Percentiles rank a stretch among this genome's conserved stretches.
These are phyloP conservation scores for Daldinia decipiens DNA, from an alignment of 495 filamentous ascomycete species.

Conservation along the genomic window DNA sequence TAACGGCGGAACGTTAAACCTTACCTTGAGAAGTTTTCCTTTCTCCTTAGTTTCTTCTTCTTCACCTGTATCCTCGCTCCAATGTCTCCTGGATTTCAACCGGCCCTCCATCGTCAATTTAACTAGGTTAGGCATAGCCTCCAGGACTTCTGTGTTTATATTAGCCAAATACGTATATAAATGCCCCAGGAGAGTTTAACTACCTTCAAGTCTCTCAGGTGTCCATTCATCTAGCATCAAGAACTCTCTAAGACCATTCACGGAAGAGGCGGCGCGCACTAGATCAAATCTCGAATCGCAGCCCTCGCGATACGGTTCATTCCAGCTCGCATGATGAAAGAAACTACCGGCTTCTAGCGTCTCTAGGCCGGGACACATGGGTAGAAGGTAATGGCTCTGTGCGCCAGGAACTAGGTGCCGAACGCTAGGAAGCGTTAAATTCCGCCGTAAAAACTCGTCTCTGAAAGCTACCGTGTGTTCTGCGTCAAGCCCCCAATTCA, in stretches of 20 bases:
- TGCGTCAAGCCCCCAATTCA: background rate
- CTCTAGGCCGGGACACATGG: background rate
- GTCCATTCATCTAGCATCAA: background rate
- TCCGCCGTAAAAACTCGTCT: background rate
- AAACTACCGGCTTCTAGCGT: background rate
- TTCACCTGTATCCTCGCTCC: background rate
- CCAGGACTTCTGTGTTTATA: background rate
- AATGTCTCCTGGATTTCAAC: background rate
- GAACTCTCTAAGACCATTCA: background rate
- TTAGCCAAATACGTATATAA: background rate
- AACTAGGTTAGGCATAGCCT: background rate
- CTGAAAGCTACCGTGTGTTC: background rate
- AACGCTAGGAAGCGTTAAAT: background rate
- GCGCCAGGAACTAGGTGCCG: background rate
- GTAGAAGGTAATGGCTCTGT: conserved; percentile 1
- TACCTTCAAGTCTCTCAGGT: background rate
- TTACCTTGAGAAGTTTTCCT: background rate
- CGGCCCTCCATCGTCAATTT: background rate
- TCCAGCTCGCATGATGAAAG: background rate
- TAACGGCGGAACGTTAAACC: background rate
- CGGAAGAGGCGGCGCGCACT: background rate
- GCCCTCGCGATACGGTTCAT: background rate
- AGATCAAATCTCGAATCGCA: background rate
- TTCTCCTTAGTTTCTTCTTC: background rate
- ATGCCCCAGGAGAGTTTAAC: background rate